Conservation (phyloP, 1,139 yeast genomes). For the Sugiyamaella grinbergsii region DNA sequence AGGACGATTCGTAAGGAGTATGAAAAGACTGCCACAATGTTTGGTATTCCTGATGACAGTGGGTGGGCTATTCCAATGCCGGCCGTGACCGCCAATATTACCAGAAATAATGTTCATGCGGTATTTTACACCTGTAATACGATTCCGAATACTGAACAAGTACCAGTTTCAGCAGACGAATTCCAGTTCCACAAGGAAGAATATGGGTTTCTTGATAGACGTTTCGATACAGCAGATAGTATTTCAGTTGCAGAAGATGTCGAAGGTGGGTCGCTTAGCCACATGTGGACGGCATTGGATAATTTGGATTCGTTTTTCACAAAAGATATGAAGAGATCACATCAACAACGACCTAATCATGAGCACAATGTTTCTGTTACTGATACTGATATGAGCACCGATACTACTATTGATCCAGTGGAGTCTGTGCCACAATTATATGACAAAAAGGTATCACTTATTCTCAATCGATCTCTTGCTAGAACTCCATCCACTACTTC, state of each 20-base stretch:
- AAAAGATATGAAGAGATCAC: constrained; percentile 49
- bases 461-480: constrained; percentile 72
- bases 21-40: constrained; percentile 83
- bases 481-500: constrained; percentile 75
- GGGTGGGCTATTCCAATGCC: constrained; percentile 99
- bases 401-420: constrained; percentile 48
- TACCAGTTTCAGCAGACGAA: constrained; percentile 34
- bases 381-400: constrained; percentile 48
- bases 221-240: constrained; percentile 32
- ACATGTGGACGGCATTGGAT: constrained; percentile 96
- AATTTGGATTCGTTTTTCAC: constrained; percentile 92
- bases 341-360: constrained; percentile 26
- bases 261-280: constrained; percentile 80
- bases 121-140: constrained; percentile 82
- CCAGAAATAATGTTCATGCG: constrained; percentile 92
- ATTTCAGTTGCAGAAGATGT: constrained; percentile 51
- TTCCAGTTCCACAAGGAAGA: constrained; percentile 61
- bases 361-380: constrained; percentile 42
- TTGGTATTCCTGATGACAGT: constrained; percentile 94
- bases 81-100: constrained; percentile 79
- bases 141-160: constrained; percentile 34
- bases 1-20: constrained; percentile 74
- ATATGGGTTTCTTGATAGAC: constrained; percentile 23
- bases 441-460: constrained; percentile 76
- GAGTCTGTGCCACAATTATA: constrained; percentile 79